These are phyloP conservation scores for Tremella fuciformis DNA, from an alignment of 768 basidiomycete species.

Conservation along the genomic window DNA sequence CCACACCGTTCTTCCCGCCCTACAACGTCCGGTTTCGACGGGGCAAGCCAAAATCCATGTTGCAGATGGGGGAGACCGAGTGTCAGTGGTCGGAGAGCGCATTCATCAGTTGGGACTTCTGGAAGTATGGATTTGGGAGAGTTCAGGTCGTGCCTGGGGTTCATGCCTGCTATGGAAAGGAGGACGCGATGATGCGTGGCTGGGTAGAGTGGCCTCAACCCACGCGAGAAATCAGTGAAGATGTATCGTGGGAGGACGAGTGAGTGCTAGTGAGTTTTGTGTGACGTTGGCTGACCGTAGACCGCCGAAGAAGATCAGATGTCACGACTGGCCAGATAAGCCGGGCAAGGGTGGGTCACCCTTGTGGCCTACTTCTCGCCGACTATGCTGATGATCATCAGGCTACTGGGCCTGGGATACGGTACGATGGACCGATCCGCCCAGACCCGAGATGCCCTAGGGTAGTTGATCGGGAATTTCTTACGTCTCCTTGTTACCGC, in stretches of 20 bases:
- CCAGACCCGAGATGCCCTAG: conserved; percentile 5
- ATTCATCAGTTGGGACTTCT: conserved; percentile 47
- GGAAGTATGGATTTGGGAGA: conserved; percentile 44
- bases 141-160: conserved; percentile 40
- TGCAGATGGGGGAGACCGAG: conserved; percentile 27
- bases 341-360: conserved; percentile 28
- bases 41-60: conserved; percentile 14
- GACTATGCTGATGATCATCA: too few relatives aligned
- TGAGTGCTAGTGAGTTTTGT: conserved; percentile 20
- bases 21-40: conserved; percentile 51
- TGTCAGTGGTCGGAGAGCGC: conserved; percentile 43
- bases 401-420: conserved; percentile 34
- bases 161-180: conserved; percentile 45
- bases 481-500: too few relatives aligned
- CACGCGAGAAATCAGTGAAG: conserved; percentile 16
- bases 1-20: conserved; percentile 47
- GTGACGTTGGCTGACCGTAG: conserved; percentile 17
- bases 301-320: conserved; percentile 39
- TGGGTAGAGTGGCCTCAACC: conserved; percentile 41
- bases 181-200: conserved; percentile 39
- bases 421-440: conserved; percentile 38
- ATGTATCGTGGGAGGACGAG: conserved; percentile 38
- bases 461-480: not conserved
- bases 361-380: too few relatives aligned
- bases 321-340: conserved; percentile 49